phyloP scores from a whole-genome alignment of 768 basidiomycete species.

The Lentinus tigrinus region DNA sequence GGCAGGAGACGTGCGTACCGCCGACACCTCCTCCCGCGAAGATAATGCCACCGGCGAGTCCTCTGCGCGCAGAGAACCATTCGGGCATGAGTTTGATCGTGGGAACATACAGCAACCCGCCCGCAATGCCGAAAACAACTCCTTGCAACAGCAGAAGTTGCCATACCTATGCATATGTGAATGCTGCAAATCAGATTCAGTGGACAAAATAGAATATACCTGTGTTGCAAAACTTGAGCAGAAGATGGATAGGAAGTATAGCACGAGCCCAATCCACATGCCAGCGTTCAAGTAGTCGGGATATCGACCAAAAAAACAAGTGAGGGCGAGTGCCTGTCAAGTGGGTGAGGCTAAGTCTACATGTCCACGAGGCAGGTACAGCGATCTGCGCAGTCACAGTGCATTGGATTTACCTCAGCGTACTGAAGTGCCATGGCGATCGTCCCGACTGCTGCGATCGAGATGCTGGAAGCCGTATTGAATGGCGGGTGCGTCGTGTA shows the following conservation, averaged over 20 bases:
- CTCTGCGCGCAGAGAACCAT: constrained; percentile 24
- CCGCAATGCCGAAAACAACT: constrained; percentile 21
- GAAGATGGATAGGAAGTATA: constrained; percentile 16
- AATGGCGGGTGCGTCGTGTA: constrained; percentile 24
- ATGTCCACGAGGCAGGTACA: too few relatives aligned
- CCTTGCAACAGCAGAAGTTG: constrained; percentile 24
- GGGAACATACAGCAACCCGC: constrained; percentile 18
- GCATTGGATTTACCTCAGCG: constrained; percentile 11
- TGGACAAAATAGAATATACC: neutral
- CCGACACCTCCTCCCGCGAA: constrained; percentile 25
- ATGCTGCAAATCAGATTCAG: neutral
- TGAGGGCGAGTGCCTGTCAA: constrained; percentile 12
- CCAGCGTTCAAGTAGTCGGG: constrained; percentile 18
- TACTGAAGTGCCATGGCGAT: constrained; percentile 22
- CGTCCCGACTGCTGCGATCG: constrained; percentile 22
- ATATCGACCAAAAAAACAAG: constrained; percentile 19
- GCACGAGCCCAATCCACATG: constrained; percentile 19
- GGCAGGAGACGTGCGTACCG: constrained; percentile 2
- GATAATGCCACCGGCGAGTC: constrained; percentile 23
- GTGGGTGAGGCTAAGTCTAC: neutral
- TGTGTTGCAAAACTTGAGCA: constrained; percentile 22
- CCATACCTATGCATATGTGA: constrained; percentile 21
- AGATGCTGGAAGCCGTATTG: constrained; percentile 13
- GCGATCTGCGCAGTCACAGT: too few relatives aligned
- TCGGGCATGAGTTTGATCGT: constrained; percentile 19